Percentiles rank a stretch among this genome's conserved stretches.
phyloP scores from a whole-genome alignment of 2,329 filamentous ascomycete genomes.

The Alternaria viburni region DNA sequence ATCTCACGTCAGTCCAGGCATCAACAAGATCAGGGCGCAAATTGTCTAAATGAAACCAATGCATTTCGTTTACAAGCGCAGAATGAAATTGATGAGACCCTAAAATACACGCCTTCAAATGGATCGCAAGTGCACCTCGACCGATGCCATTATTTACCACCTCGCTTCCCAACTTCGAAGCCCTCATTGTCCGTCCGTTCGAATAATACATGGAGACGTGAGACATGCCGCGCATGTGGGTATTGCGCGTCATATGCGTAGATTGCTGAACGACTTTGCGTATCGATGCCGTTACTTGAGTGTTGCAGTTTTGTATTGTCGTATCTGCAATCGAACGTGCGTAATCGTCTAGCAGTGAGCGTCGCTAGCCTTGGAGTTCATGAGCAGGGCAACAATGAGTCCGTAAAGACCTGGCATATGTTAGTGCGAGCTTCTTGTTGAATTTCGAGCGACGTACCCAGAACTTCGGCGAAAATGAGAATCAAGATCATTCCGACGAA shows the following conservation, averaged over 20 bases:
- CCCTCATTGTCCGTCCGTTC: conserved; percentile 13
- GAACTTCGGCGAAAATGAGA: conserved; percentile 99
- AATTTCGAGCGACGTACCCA: conserved; percentile 69
- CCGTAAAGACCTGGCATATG: conserved; percentile 83
- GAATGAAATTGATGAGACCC: conserved; percentile 37
- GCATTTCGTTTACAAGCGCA: conserved; percentile 43
- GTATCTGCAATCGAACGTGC: conserved; percentile 32
- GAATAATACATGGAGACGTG: conserved; percentile 46
- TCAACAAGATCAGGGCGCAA: neutral
- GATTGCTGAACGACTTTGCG: conserved; percentile 11
- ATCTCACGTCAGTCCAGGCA: neutral
- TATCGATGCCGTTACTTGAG: conserved; percentile 25
- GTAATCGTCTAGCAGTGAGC: conserved; percentile 22
- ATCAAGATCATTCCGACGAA: conserved; percentile 99
- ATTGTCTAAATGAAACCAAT: conserved; percentile 25
- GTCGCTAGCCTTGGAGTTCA: conserved; percentile 84
- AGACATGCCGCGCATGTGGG: conserved; percentile 36
- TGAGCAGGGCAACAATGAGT: conserved; percentile 96
- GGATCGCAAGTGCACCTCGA: conserved; percentile 41
- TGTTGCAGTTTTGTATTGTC: conserved; percentile 39
- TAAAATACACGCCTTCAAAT: conserved; percentile 47
- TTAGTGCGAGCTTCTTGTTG: conserved; percentile 4
- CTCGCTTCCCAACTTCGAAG: conserved; percentile 9
- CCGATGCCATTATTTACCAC: conserved; percentile 44
- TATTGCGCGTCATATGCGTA: conserved; percentile 34